Base-by-base conservation (phyloP, 2,329 filamentous ascomycete species). In the Myriosclerotinia duriaeana region DNA sequence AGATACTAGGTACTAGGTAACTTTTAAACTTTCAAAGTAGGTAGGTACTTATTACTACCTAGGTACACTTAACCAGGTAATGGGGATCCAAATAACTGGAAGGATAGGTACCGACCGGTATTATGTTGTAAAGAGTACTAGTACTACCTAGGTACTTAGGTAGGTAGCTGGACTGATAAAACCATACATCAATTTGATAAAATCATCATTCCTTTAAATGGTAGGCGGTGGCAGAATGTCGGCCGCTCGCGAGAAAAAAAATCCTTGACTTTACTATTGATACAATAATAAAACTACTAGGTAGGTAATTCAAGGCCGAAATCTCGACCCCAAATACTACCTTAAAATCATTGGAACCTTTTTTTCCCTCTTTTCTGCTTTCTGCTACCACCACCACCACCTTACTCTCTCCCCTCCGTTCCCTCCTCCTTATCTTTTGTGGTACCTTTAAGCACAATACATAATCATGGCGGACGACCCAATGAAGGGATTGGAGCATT, bases 391-490 rank as follows among this genome's bases (percentile, higher is more conserved):
- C n/a, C n/a, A 52, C 15, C 30, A 48, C 54, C 26, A 54, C 26
- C 26, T 55, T 54, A 59, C 53, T 69, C 53, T 30, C 53, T 52
- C 34, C 53, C 42, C 56, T 59, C 20, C 26, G 67, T 44, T 22
- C 26, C 61, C 22, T 53, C 54, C 65, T n/a, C 54, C 50, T 34
- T 34, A 64, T 34, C 40, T 44, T n/a, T 65, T 53, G 22, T 36
- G 17, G 17, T 17, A 26, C 34, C 8, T 30, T 20, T 17, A 53
- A 34, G 30, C 38, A 58, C 46, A 62, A 53, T 46, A 38, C 65
- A 69, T 68, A 69, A 75, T 70, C 69, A 76, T 77, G 75, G 85
- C 85, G 59, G 86, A 88, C 81, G 78, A 84, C 77, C 82, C 83
- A 79, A 72, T 76, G 72, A 73, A 74, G 67, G 74, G 73, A 71